Conservation (phyloP, 495 filamentous ascomycete genomes). For the Penicillium arizonense region DNA sequence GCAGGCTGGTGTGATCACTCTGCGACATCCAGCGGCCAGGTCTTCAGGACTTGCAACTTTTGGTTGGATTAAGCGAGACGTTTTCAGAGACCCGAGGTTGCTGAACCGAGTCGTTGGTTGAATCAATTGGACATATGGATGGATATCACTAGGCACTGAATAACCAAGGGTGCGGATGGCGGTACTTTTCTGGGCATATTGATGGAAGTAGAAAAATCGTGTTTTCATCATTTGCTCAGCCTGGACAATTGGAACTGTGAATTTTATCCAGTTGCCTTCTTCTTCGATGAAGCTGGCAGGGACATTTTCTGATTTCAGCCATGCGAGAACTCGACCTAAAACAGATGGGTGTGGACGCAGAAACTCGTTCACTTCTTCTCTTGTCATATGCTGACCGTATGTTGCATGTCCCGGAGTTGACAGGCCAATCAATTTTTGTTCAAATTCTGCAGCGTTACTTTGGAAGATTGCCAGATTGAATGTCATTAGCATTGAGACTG, state of each 20-base stretch:
- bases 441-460: slow-evolving; percentile 52
- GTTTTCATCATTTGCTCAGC: slow-evolving; percentile 55
- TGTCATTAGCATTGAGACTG: slow-evolving; percentile 35
- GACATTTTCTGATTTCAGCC: slow-evolving; percentile 51
- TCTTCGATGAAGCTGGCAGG: slow-evolving; percentile 37
- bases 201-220: slow-evolving; percentile 51
- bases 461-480: slow-evolving; percentile 57
- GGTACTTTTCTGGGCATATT: slow-evolving; percentile 29
- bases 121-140: slow-evolving; percentile 47
- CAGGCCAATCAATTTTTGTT: slow-evolving; percentile 59
- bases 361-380: slow-evolving; percentile 51
- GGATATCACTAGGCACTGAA: slow-evolving; percentile 53
- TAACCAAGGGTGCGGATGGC: slow-evolving; percentile 57
- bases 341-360: slow-evolving; percentile 47
- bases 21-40: slow-evolving; percentile 40
- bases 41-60: slow-evolving; percentile 24
- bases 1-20: slow-evolving; percentile 55
- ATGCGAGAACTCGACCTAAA: slow-evolving; percentile 40
- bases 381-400: slow-evolving; percentile 65
- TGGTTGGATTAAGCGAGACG: slow-evolving; percentile 16
- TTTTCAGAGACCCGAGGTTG: slow-evolving; percentile 24
- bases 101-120: slow-evolving; percentile 58
- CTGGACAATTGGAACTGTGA: slow-evolving; percentile 47
- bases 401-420: slow-evolving; percentile 58
- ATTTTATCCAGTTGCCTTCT: slow-evolving; percentile 57